Base-by-base conservation (phyloP, 345 rosid genomes). In the Moricandia arvensis region DNA sequence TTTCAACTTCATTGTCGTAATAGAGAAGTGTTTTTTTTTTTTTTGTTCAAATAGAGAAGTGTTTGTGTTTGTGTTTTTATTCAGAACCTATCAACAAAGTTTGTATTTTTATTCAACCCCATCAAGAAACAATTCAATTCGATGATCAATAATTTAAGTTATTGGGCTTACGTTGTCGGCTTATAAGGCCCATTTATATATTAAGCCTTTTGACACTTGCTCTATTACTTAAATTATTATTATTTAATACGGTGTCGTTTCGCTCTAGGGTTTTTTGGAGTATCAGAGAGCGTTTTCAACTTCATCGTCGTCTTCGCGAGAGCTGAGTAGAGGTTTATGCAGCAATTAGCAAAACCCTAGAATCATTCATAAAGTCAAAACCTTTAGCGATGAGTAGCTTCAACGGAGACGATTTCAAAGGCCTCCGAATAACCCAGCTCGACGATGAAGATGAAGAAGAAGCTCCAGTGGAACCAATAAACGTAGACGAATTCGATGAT, bases 401-500 rank as follows among this genome's bases (percentile, higher is more conserved):
- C 68, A 82, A 80, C 0, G 85, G 55, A 45, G 82, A 84, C 57
- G 80, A 72, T 80, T 82, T 94, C 59, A 87, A 82, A 76, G 87
- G 89, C 24, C 82, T 88, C 8, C 85, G 78, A 15, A 89, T 91
- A 41, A 78, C 90, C 60, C 67, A 87, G 35, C 83, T 80, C 13
- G 89, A 88, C 16, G 89, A 88, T 29, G 87, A 85, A 7, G 82
- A 86, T n/a, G 85, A 38, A 38, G 45, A 38, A 2, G 85, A 83
- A 41, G 76, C 51, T 16, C 72, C 68, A 29, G 54, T 6, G 41
- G 54, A 74, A 6, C 77, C 59, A 3, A 76, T 57, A 18, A 78
- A 72, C 10, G 33, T 72, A 0, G 78, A 80, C 15, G 84, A 80
- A 55, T 88, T 79, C 15, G 88, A 90, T 12, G 86, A 84, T 8